Conservation (phyloP, 768 basidiomycete species). For the Russula olivacea region DNA sequence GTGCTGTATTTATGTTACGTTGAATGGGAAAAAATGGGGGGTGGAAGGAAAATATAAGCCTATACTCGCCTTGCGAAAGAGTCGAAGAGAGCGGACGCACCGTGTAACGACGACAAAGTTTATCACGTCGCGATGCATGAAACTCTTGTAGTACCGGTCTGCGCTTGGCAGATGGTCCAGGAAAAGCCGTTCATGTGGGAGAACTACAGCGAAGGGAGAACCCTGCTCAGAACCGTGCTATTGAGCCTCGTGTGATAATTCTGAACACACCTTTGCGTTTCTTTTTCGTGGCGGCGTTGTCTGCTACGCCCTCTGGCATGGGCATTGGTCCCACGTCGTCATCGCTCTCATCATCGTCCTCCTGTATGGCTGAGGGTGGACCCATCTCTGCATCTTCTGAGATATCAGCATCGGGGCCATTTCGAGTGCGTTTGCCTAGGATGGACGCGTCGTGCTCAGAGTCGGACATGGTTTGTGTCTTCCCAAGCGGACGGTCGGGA, state of each 20-base stretch:
- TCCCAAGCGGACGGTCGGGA: not conserved
- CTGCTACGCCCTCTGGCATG: slow-evolving; percentile 46
- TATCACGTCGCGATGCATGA: slow-evolving; percentile 94
- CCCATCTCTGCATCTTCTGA: slow-evolving; percentile 28
- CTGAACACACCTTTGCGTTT: slow-evolving; percentile 67
- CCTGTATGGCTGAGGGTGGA: slow-evolving; percentile 34
- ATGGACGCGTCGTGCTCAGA: slow-evolving; percentile 46
- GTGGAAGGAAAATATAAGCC: not conserved
- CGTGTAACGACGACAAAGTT: slow-evolving; percentile 87
- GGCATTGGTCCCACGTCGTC: slow-evolving; percentile 91
- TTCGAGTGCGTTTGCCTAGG: slow-evolving; percentile 59
- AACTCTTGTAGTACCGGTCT: slow-evolving; percentile 94
- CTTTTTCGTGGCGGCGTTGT: slow-evolving; percentile 49
- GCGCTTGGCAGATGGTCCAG: slow-evolving; percentile 87
- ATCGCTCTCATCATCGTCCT: slow-evolving; percentile 53
- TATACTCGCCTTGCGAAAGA: not conserved
- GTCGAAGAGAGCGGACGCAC: slow-evolving; percentile 40
- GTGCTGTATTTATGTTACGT: slow-evolving; percentile 47
- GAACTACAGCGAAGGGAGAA: slow-evolving; percentile 43
- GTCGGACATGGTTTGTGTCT: slow-evolving; percentile 27
- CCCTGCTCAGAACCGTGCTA: not conserved
- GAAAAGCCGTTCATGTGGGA: slow-evolving; percentile 90
- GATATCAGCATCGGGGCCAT: slow-evolving; percentile 29
- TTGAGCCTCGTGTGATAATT: not conserved
- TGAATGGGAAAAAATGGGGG: not conserved